Evolutionary conservation across 2,329 filamentous ascomycete genomes (phyloP), one percentile per base, ranked within the genome.

Genomic region (Exophiala xenobiotica): DNA sequence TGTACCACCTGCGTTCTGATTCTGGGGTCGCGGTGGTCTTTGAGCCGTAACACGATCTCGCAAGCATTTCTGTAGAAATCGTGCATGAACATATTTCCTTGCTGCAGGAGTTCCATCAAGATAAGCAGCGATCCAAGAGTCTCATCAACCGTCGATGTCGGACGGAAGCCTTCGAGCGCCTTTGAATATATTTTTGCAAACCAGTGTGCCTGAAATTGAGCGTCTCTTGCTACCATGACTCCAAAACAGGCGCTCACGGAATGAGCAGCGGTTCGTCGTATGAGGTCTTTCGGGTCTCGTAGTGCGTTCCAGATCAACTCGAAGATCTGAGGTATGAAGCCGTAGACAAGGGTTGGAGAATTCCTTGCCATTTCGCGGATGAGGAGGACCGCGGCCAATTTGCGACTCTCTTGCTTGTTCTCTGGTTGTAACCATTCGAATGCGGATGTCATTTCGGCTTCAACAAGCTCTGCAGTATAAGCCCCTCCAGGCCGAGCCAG

Each of bases 71-170:
- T 83, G 69, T 97, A 99, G 66, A 91, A 84, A 31, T 91, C 88
- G 64, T 96, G 90, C 93, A 99, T 97, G 70, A 95, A 99, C 92
- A 99, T 99, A 62, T 90, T 91, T 46, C 93, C 93, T 67, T 96
- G 92, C 57, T 93, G 83, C 14, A 99, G 82, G 41, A 99, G 80
- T 71, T 97, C 92, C 68, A 92, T 95, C 63, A 97, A 79, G 1
- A 95, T 90, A 16, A 99, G 78, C 33, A 99, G 78, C 1, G 92
- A 96, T n/a, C 90, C 93, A 67, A 99, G 95, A 35, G 95, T 86
- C 53, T 85, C 87, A 68, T 99, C 93, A 48, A 95, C 80, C 14
- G 89, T 90, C 62, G 84, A 87, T 27, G 55, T 59, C 44, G 85
- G 80, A 67, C 86, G 85, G 61, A 99, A 83, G 5, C 91, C 91